Base-by-base conservation (phyloP, 176 grass and related monocot species). In the Echinochloa phyllopogon region DNA sequence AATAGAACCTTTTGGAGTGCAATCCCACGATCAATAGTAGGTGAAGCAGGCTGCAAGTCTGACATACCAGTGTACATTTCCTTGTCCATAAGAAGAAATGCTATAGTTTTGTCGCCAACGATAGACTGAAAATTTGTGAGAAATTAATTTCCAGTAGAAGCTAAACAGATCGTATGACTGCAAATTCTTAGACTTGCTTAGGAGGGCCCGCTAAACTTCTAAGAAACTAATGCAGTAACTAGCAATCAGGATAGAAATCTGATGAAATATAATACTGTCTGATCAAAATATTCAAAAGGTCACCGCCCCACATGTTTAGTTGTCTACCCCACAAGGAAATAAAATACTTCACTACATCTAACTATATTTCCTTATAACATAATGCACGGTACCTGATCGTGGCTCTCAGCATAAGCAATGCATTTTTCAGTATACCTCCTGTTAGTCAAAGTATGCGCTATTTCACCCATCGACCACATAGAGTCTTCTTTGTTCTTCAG, bases 21-120 rank as follows among this genome's bases (percentile, higher is more conserved):
- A 89, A 92, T 98, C 36, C 96, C 96, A 74, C 93, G 85, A 41
- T 98, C 88, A 87, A 98, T 78, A 25, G 89, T 60, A 76, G 80
- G 83, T 6, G 93, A 98, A 91, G 93, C 89, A 68, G 91, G 96
- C 86, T 95, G 83, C 82, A 98, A 88, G 80, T 98, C 96, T 42
- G 96, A 98, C 96, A 95, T 98, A 80, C 93, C 96, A 87, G 91
- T 82, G 83, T 92, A 98, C 96, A 98, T 98, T 74, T 95, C 96
- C 74, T 98, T 92, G 75, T 98, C 96, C 96, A 98, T 98, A 29
- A 95, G 82, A 45, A 98, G 72, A 87, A 99, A 99, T 47, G 96
- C 84, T 58, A 99, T 80, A 41, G 96, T 99, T 86, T 99, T 99
- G 72, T 99, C 96, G 11, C 96, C 96, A 69, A 96, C 96, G 29